phyloP scores from a whole-genome alignment of 495 filamentous ascomycete genomes.

The Penicillium arizonense region DNA sequence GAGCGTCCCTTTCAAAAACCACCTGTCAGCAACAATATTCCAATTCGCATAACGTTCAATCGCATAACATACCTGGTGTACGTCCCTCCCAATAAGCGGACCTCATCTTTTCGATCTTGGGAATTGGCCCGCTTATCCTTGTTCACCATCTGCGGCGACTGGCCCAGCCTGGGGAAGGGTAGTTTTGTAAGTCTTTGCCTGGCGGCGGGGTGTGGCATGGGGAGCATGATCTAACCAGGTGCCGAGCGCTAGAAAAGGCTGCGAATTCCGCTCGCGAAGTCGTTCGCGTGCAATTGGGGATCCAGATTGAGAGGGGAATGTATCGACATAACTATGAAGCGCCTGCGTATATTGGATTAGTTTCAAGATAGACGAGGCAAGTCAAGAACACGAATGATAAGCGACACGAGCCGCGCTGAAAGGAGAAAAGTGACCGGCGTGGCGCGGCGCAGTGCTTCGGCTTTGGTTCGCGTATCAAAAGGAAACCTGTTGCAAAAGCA shows the following conservation, averaged over 20 bases:
- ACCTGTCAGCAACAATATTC: background rate
- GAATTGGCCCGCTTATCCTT: conserved; percentile 6
- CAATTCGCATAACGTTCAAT: background rate
- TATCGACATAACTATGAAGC: conserved; percentile 33
- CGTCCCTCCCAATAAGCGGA: conserved; percentile 19
- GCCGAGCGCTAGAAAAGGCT: conserved; percentile 24
- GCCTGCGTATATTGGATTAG: conserved; percentile 14
- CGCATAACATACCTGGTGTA: conserved; percentile 10
- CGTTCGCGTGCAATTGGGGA: conserved; percentile 22
- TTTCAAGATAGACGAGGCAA: background rate
- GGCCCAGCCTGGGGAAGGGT: conserved; percentile 7
- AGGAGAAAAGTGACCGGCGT: background rate
- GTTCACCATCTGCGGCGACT: conserved; percentile 20
- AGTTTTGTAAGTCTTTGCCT: conserved; percentile 10
- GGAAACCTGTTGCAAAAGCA: conserved; percentile 1
- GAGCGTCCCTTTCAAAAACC: conserved; percentile 9
- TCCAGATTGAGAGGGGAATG: conserved; percentile 9
- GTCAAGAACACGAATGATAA: background rate
- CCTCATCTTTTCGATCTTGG: conserved; percentile 22
- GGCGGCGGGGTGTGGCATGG: conserved; percentile 4
- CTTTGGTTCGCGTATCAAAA: background rate
- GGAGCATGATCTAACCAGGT: conserved; percentile 28
- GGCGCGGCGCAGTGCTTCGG: background rate
- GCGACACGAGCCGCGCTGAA: background rate
- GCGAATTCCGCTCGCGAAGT: conserved; percentile 24